phyloP scores from a whole-genome alignment of 768 basidiomycete genomes.

The Auricularia cornea region DNA sequence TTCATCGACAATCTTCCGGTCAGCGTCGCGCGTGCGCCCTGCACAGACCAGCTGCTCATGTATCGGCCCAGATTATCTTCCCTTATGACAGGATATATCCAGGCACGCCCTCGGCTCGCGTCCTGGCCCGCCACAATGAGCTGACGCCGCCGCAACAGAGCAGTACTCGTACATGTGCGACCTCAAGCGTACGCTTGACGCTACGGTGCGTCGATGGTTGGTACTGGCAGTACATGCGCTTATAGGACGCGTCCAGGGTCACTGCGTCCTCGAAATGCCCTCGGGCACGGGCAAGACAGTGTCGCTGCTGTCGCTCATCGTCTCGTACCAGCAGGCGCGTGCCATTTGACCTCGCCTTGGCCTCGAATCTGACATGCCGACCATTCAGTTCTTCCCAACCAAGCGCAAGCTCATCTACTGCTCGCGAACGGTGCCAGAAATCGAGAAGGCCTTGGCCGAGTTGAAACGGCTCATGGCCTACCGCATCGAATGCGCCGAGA shows the following conservation, averaged over 20 bases:
- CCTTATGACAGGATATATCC: slow-evolving; percentile 95
- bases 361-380: background rate
- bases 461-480: slow-evolving; percentile 91
- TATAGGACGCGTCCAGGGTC: slow-evolving; percentile 50
- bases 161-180: slow-evolving; percentile 99
- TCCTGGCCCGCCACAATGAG: background rate
- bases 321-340: slow-evolving; percentile 91
- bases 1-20: slow-evolving; percentile 75
- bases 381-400: slow-evolving; percentile 73
- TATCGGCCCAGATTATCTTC: slow-evolving; percentile 59
- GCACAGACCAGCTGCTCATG: slow-evolving; percentile 4
- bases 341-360: background rate
- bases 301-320: slow-evolving; percentile 87
- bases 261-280: slow-evolving; percentile 99
- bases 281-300: slow-evolving; percentile 99
- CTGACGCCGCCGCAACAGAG: slow-evolving; percentile 40
- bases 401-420: slow-evolving; percentile 95
- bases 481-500: slow-evolving; percentile 63
- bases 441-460: slow-evolving; percentile 95
- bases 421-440: slow-evolving; percentile 98
- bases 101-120: slow-evolving; percentile 40
- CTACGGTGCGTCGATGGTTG: slow-evolving; percentile 48
- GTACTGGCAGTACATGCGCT: background rate
- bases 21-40: slow-evolving; percentile 12
- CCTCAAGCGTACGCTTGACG: slow-evolving; percentile 92